A percentile compares a stretch with the other conserved stretches of the same genome.
phyloP scores from a whole-genome alignment of 257 asterid genomes.

The Plantago ovata region DNA sequence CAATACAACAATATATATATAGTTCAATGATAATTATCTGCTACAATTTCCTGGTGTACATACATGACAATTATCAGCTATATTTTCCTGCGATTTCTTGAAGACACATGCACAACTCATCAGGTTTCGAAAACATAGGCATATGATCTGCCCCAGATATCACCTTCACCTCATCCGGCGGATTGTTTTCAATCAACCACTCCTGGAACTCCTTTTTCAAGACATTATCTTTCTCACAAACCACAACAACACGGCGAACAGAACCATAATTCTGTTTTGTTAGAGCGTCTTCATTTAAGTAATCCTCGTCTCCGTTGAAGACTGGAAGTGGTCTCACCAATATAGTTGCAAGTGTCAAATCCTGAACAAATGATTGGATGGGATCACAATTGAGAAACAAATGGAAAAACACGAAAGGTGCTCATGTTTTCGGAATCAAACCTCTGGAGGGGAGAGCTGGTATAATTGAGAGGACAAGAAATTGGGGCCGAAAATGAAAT shows the following conservation, averaged over 20 bases:
- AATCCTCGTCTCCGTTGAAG: background rate
- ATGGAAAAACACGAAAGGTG: background rate
- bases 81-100: constrained; percentile 16
- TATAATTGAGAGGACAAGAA: constrained; percentile 28
- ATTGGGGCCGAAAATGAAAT: constrained; percentile 30
- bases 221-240: constrained; percentile 26
- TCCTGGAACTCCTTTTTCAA: constrained; percentile 21
- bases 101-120: constrained; percentile 28
- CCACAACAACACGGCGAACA: constrained; percentile 32
- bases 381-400: background rate
- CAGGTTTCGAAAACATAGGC: constrained; percentile 39
- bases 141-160: constrained; percentile 40
- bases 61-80: background rate
- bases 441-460: constrained; percentile 45
- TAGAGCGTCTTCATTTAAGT: background rate
- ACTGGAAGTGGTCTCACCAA: constrained; percentile 30
- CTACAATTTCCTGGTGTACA: background rate
- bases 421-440: background rate
- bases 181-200: constrained; percentile 38
- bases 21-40: too few relatives aligned
- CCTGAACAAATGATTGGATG: constrained; percentile 21
- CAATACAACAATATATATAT: background rate
- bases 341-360: constrained; percentile 33
- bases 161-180: constrained; percentile 29
- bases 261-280: constrained; percentile 31